Evolutionary conservation across 1,139 yeast species (phyloP).

Genomic region (Nakaseomyces glabratus): DNA sequence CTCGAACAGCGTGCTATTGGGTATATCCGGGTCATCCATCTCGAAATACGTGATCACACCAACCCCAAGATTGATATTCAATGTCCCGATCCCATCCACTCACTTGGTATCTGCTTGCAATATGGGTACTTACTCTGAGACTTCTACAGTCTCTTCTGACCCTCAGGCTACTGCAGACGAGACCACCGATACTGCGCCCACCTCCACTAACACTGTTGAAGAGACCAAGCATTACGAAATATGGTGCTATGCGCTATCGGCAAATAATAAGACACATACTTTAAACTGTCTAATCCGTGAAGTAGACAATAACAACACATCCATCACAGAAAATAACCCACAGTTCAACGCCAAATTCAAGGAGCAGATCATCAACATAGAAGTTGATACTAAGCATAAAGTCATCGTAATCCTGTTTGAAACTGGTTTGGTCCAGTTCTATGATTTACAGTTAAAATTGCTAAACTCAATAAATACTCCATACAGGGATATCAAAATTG

Average conservation of each 20-base stretch:
- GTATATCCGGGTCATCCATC: constrained; percentile 69
- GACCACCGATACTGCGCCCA: not conserved
- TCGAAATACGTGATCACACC: constrained; percentile 68
- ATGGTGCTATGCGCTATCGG: constrained; percentile 7
- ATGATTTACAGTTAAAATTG: constrained; percentile 25
- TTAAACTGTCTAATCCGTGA: constrained; percentile 5
- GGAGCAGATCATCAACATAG: constrained; percentile 30
- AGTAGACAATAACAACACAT: constrained; percentile 6
- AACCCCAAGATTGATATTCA: constrained; percentile 55
- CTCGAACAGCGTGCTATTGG: constrained; percentile 39
- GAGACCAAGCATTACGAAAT: constrained; percentile 7
- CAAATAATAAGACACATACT: constrained; percentile 6
- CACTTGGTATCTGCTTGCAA: constrained; percentile 29
- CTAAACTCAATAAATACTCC: constrained; percentile 19
- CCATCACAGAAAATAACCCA: constrained; percentile 6
- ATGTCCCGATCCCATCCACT: constrained; percentile 30
- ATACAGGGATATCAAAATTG: constrained; percentile 20
- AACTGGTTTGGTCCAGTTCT: constrained; percentile 38
- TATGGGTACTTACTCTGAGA: constrained; percentile 11
- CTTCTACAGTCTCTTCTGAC: not conserved
- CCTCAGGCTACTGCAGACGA: not conserved
- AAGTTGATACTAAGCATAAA: constrained; percentile 23
- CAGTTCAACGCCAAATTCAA: constrained; percentile 26
- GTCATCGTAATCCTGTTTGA: constrained; percentile 36
- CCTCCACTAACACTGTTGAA: not conserved